These are phyloP conservation scores for Globisporangium canariense DNA, from an alignment of 352 stramenopile species.

Conservation along the genomic window DNA sequence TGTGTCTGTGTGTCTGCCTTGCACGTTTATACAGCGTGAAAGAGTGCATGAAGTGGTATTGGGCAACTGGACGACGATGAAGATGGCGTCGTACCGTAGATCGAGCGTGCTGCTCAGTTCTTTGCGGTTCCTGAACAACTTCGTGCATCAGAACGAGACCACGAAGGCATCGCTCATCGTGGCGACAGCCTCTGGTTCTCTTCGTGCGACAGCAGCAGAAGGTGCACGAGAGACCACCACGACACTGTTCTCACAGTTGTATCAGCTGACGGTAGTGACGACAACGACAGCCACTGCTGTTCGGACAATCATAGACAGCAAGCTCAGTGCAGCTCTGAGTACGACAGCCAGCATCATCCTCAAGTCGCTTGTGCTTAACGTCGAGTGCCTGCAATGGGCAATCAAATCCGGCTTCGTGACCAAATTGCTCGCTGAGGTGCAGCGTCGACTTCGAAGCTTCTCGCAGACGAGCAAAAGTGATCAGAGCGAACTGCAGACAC, in stretches of 20 bases:
- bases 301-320: neutral
- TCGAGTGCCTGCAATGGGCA: conserved; percentile 42
- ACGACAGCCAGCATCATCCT: conserved; percentile 41
- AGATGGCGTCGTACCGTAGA: conserved; percentile 34
- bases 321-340: conserved; percentile 14
- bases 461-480: conserved; percentile 36
- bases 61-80: conserved; percentile 58
- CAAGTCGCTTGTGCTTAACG: conserved; percentile 40
- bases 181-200: conserved; percentile 1
- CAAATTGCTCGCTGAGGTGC: conserved; percentile 32
- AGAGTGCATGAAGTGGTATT: conserved; percentile 34
- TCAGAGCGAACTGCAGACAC: conserved; percentile 25
- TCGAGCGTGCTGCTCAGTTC: conserved; percentile 40
- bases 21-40: conserved; percentile 24
- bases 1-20: neutral
- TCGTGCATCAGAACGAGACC: conserved; percentile 37
- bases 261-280: conserved; percentile 10
- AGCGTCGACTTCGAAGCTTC: conserved; percentile 31
- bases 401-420: conserved; percentile 43
- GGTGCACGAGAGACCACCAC: neutral
- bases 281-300: neutral
- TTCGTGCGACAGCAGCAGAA: neutral
- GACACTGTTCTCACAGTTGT: conserved; percentile 18
- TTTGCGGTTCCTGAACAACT: conserved; percentile 48
- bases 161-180: conserved; percentile 33